A percentile compares a stretch with the other conserved stretches of the same genome.
phyloP scores from a whole-genome alignment of 257 asterid species.

The Fraxinus pennsylvanica region DNA sequence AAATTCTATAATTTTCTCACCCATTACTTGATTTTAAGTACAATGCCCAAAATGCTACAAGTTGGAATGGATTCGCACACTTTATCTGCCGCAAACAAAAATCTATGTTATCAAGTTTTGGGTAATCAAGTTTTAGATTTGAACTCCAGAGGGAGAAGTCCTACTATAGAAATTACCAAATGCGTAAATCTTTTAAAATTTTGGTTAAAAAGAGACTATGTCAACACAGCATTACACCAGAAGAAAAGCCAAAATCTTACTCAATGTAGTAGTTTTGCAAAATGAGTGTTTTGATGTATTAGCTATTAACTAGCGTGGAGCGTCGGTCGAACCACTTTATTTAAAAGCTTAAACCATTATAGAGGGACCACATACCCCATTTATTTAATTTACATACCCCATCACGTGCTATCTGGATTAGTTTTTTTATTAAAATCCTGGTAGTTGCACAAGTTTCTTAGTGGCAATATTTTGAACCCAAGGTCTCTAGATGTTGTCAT shows the following conservation, averaged over 20 bases:
- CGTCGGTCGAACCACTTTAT: neutral
- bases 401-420: neutral
- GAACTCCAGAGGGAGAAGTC: neutral
- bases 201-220: neutral
- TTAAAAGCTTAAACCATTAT: neutral
- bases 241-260: neutral
- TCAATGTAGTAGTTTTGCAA: neutral
- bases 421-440: neutral
- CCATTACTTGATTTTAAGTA: neutral
- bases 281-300: neutral
- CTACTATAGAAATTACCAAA: neutral
- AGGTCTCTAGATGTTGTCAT: neutral
- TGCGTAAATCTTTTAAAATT: neutral
- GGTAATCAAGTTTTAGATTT: neutral
- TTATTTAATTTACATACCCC: neutral
- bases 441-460: neutral
- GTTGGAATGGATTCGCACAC: neutral
- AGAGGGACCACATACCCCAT: neutral
- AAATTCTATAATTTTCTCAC: neutral
- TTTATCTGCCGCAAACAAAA: neutral
- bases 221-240: neutral
- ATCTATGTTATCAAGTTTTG: neutral
- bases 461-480: too few species aligned
- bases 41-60: neutral
- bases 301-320: neutral